A percentile compares a stretch with the other conserved stretches of the same genome.
phyloP scores from a whole-genome alignment of 108 stramenopile genomes.

The Stephanodiscus minutulus region DNA sequence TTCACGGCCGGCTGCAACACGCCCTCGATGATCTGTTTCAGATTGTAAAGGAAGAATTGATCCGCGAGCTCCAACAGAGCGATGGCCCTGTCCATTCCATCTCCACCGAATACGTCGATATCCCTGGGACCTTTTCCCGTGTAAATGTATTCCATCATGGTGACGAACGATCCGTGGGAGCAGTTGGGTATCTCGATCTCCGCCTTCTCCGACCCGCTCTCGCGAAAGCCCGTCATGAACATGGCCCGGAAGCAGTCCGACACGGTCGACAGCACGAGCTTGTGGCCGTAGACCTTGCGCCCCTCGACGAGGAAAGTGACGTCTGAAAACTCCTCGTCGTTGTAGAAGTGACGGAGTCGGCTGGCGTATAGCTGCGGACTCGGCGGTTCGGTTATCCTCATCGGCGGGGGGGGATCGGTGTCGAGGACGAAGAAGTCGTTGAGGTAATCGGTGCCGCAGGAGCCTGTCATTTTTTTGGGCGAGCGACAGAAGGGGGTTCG shows the following conservation, averaged over 20 bases:
- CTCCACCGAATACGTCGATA: conserved; percentile 42
- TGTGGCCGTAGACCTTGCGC: conserved; percentile 82
- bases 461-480: conserved; percentile 35
- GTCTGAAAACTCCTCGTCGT: conserved; percentile 88
- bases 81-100: conserved; percentile 55
- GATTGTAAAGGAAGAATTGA: conserved; percentile 90
- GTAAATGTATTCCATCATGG: conserved; percentile 93
- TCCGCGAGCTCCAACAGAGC: conserved; percentile 90
- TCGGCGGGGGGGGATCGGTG: conserved; percentile 82
- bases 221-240: conserved; percentile 87
- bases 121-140: conserved; percentile 67
- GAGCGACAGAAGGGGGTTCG: neutral
- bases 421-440: conserved; percentile 89
- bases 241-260: conserved; percentile 93
- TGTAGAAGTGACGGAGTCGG: conserved; percentile 77
- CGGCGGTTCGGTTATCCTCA: conserved; percentile 65
- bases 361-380: conserved; percentile 67
- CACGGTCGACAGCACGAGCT: conserved; percentile 79
- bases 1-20: conserved; percentile 66
- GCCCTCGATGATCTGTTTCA: conserved; percentile 88
- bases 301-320: conserved; percentile 93
- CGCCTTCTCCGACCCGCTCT: conserved; percentile 56
- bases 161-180: conserved; percentile 75
- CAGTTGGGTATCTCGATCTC: conserved; percentile 88
- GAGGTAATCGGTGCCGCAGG: conserved; percentile 64